A percentile compares a stretch with the other conserved stretches of the same genome.
phyloP scores from a whole-genome alignment of 1,284 basidiomycete genomes.

The Kwoniella shivajii region DNA sequence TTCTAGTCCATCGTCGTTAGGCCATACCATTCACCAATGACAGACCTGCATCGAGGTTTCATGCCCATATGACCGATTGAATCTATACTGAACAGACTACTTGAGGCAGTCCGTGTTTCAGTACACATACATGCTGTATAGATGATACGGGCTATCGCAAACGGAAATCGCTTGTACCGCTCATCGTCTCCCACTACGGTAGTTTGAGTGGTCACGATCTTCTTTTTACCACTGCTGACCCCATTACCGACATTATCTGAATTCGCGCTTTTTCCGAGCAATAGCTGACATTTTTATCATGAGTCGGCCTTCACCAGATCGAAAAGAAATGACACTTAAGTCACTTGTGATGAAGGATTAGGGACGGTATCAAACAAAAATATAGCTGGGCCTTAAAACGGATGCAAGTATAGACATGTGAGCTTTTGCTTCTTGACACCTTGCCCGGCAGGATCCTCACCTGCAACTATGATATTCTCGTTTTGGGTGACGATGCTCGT shows the following conservation, averaged over 20 bases:
- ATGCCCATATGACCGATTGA: too few relatives aligned
- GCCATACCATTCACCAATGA: too few relatives aligned
- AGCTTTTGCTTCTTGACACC: slow-evolving; percentile 62
- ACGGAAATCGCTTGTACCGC: neutral
- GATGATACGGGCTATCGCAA: too few relatives aligned
- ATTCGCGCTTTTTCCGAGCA: neutral
- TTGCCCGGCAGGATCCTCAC: too few relatives aligned
- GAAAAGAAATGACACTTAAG: neutral
- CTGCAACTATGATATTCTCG: too few relatives aligned
- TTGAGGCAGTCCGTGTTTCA: too few relatives aligned
- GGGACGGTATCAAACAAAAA: slow-evolving; percentile 20
- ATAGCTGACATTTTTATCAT: neutral
- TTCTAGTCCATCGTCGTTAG: too few relatives aligned
- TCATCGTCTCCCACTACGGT: slow-evolving; percentile 12
- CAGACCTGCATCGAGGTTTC: too few relatives aligned
- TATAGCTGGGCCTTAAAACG: slow-evolving; percentile 39
- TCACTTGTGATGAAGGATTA: slow-evolving; percentile 5
- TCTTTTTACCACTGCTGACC: slow-evolving; percentile 7
- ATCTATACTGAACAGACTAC: too few relatives aligned
- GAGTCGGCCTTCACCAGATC: neutral
- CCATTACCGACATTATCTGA: neutral
- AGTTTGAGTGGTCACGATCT: slow-evolving; percentile 18
- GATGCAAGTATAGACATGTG: slow-evolving; percentile 61
- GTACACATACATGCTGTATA: too few relatives aligned
- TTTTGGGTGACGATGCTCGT: slow-evolving; percentile 64